These are phyloP conservation scores for Vachellia pachyceras DNA, from an alignment of 306 rosid genomes.

Conservation along the genomic window DNA sequence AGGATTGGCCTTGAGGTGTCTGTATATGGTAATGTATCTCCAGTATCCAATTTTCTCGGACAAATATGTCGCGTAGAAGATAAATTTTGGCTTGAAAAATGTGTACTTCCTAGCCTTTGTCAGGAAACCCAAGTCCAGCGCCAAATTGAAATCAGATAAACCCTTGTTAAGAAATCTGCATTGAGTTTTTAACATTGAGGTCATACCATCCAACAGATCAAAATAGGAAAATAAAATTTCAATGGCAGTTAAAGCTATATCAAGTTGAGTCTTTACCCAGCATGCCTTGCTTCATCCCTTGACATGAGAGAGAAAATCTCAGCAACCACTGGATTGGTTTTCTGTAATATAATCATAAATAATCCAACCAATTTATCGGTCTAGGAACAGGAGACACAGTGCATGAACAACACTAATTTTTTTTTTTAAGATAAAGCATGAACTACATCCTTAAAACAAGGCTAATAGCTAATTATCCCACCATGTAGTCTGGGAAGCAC, in stretches of 20 bases:
- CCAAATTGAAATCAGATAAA: slow-evolving; percentile 93
- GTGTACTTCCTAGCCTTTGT: slow-evolving; percentile 98
- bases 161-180: slow-evolving; percentile 97
- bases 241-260: not conserved
- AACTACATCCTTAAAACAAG: slow-evolving; percentile 2
- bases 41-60: slow-evolving; percentile 99
- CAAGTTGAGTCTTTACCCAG: slow-evolving; percentile 67
- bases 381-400: not conserved
- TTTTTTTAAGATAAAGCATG: not conserved
- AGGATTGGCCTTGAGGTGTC: slow-evolving; percentile 93
- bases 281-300: slow-evolving; percentile 99
- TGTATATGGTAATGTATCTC: slow-evolving; percentile 96
- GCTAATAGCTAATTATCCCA: not conserved
- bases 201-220: slow-evolving; percentile 10
- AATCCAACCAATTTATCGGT: slow-evolving; percentile 37
- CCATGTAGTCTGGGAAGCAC: not conserved
- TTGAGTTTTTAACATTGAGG: slow-evolving; percentile 17
- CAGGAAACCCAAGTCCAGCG: slow-evolving; percentile 97
- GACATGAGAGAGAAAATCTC: slow-evolving; percentile 99
- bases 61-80: slow-evolving; percentile 95
- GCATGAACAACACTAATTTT: not conserved
- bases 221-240: not conserved
- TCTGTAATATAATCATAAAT: slow-evolving; percentile 61
- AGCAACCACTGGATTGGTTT: slow-evolving; percentile 99
- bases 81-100: slow-evolving; percentile 96